Evolutionary conservation across 108 stramenopile species (phyloP), one percentile per base, ranked within the genome.

Genomic region (Fragilariopsis cylindrus): DNA sequence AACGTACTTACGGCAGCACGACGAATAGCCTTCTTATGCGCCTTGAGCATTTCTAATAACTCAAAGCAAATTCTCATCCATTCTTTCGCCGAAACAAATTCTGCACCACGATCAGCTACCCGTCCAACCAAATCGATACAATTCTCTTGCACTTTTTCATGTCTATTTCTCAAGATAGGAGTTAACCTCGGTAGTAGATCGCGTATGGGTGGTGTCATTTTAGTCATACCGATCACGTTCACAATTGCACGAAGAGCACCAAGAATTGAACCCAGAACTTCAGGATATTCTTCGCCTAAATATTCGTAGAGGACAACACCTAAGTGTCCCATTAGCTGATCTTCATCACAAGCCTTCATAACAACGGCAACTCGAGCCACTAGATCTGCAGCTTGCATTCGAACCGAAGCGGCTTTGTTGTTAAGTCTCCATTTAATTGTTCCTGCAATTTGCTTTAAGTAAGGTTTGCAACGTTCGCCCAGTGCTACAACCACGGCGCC

Each of bases 61-160:
- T 99, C 98, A 73, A 98, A 99, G 83, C 98, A 98, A 66, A 99
- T 98, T 43, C 99, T 94, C 99, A 99, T 99, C 99, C 99, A 99
- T 87, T 99, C 99, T 53, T 96, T 92, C 6, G 97, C 98, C 40
- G 94, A 84, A 7, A 99, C 99, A 75, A 93, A 95, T 77, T 99
- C 97, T 13, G 98, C 96, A 15, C 98, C 99, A 6, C 99, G 86
- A 75, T 98, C 98, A 3, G 98, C 99, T 70, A 99, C 97, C 7
- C 98, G 93, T 21, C 99, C 99, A 47, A 99, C 95, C 78, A 97
- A 72, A 73, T 96, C 93, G 72, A 99, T 98, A 67, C 95, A 96
- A 70, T 98, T 98, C 78, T 99, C 98, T 73, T 99, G 98, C 6
- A 99, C 99, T 75, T 98, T 99, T 71, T 98, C 97, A 77, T 99